Evolutionary conservation across 306 rosid genomes (phyloP).

Genomic region (Sophora flavescens): DNA sequence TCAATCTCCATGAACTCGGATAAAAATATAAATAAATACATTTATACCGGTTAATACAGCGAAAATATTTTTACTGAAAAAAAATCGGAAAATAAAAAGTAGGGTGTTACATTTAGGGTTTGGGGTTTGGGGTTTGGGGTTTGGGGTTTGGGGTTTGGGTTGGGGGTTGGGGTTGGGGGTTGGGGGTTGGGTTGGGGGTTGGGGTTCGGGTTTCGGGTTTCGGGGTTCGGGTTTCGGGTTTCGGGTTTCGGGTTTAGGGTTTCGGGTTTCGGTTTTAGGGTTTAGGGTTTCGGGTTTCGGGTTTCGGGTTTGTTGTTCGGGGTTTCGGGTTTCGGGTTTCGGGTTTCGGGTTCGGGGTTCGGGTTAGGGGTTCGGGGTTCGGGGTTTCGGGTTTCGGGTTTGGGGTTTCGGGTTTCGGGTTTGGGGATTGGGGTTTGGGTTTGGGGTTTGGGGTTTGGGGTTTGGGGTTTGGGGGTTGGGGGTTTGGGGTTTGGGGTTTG

Average conservation of each 20-base stretch:
- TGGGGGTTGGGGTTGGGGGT: background rate
- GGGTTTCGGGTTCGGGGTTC: background rate
- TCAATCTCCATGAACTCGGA: too few relatives aligned
- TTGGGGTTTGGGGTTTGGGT: background rate
- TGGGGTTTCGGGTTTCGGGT: conserved; percentile 22
- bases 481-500: conserved; percentile 14
- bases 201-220: background rate
- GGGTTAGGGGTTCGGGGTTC: conserved; percentile 38
- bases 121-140: background rate
- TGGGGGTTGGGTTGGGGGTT: background rate
- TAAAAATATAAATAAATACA: too few relatives aligned
- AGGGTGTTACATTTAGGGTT: too few relatives aligned
- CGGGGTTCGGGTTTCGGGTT: conserved; percentile 32
- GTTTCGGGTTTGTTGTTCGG: too few relatives aligned
- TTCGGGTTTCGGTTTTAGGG: background rate
- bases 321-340: background rate
- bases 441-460: conserved; percentile 1
- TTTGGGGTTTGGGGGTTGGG: conserved; percentile 15
- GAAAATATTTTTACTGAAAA: too few relatives aligned
- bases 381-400: conserved; percentile 33
- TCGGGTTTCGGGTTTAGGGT: conserved; percentile 33
- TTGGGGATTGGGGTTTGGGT: too few relatives aligned
- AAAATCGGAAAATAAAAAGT: too few relatives aligned
- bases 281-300: background rate
- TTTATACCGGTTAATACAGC: too few relatives aligned